Percentiles rank a stretch among this genome's conserved stretches.
Evolutionary conservation across 2,329 filamentous ascomycete species (phyloP).

Genomic region (Passalora sequoiae): DNA sequence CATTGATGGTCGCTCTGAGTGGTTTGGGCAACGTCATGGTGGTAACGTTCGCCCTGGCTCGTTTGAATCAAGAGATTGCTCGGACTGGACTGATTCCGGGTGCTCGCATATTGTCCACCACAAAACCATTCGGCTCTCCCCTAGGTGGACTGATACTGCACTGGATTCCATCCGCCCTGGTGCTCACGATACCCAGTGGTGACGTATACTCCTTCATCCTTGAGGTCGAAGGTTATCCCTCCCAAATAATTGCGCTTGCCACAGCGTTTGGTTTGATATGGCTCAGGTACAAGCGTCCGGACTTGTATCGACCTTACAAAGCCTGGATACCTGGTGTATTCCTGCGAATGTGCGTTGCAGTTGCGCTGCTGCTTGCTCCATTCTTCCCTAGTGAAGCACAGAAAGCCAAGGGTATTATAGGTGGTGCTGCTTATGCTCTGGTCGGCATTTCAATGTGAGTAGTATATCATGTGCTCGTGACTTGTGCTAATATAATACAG

Average conservation of each 20-base stretch:
- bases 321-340: conserved; percentile 59
- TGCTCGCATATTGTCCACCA: conserved; percentile 56
- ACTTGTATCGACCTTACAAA: conserved; percentile 59
- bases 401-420: conserved; percentile 43
- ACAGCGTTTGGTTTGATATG: conserved; percentile 55
- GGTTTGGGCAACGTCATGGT: conserved; percentile 69
- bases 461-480: not conserved
- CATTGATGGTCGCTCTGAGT: conserved; percentile 61
- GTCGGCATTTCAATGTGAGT: conserved; percentile 52
- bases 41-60: conserved; percentile 61
- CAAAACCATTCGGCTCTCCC: conserved; percentile 61
- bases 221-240: conserved; percentile 65
- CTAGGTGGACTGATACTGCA: conserved; percentile 64
- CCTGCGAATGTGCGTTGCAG: conserved; percentile 50
- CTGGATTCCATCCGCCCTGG: conserved; percentile 62
- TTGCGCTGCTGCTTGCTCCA: conserved; percentile 54
- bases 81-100: conserved; percentile 66
- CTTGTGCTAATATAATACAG: conserved; percentile 35
- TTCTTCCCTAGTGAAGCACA: conserved; percentile 55
- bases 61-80: conserved; percentile 68
- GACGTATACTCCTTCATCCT: conserved; percentile 69
- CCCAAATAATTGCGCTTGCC: conserved; percentile 56
- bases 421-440: conserved; percentile 51
- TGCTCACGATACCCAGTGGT: conserved; percentile 59
- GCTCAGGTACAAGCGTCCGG: conserved; percentile 55